phyloP scores from a whole-genome alignment of 805 yeast species.

The Myxozyma kluyveri region DNA sequence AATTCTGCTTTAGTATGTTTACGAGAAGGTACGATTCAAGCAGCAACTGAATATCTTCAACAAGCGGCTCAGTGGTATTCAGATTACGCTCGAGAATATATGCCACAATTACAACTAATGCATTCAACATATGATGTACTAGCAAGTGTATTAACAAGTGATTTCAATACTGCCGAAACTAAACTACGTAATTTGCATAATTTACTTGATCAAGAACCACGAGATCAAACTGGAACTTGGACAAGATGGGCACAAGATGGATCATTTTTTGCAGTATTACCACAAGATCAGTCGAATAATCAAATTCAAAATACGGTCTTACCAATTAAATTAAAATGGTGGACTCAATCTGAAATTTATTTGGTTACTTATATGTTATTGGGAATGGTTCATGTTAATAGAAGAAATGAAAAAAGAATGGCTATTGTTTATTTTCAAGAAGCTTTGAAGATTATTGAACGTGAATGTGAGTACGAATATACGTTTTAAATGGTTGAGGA shows the following conservation, averaged over 20 bases:
- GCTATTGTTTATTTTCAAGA: constrained; percentile 11
- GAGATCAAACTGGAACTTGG: constrained; percentile 14
- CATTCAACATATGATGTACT: constrained; percentile 11
- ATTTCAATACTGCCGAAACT: constrained; percentile 1
- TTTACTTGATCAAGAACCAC: constrained; percentile 11
- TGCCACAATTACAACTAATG: constrained; percentile 25
- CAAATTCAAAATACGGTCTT: not conserved
- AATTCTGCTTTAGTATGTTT: constrained; percentile 12
- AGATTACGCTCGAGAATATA: constrained; percentile 20
- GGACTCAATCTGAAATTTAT: constrained; percentile 20
- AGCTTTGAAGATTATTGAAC: constrained; percentile 8
- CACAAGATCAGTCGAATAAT: no score
- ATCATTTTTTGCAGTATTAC: constrained; percentile 14
- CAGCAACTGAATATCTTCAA: constrained; percentile 8
- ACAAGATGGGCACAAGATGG: constrained; percentile 24
- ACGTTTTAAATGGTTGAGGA: no score
- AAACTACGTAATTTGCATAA: constrained; percentile 10
- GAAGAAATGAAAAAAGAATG: constrained; percentile 7
- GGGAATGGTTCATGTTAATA: constrained; percentile 10
- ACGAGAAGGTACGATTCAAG: constrained; percentile 7
- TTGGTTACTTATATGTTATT: constrained; percentile 15
- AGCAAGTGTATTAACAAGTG: constrained; percentile 1
- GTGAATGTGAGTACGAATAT: constrained; percentile 12
- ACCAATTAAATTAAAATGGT: constrained; percentile 24
- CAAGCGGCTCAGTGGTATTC: constrained; percentile 23